Percentiles rank a stretch among this genome's conserved stretches.
Conservation (phyloP, 345 rosid genomes). For the Excoecaria cochinchinensis region DNA sequence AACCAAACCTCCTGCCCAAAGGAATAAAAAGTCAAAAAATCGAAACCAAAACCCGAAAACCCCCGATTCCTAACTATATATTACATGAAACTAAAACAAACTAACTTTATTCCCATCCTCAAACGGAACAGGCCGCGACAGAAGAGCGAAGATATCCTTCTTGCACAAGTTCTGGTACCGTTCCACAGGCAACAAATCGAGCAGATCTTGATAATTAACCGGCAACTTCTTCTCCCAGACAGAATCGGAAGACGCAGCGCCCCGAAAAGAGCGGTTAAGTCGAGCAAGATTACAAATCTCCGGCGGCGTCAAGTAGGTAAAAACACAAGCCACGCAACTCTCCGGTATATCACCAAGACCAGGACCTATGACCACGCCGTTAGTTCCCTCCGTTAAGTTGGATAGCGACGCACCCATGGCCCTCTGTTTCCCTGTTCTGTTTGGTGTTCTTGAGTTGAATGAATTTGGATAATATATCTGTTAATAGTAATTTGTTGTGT, state of each 20-base stretch:
- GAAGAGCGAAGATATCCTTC: slow-evolving; percentile 82
- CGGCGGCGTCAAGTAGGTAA: slow-evolving; percentile 76
- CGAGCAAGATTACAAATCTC: slow-evolving; percentile 97
- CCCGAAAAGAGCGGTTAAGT: slow-evolving; percentile 72
- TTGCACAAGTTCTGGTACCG: slow-evolving; percentile 54
- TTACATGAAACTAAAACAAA: background rate
- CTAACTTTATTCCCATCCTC: slow-evolving; percentile 73
- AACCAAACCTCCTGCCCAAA: slow-evolving; percentile 77
- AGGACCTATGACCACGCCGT: slow-evolving; percentile 51
- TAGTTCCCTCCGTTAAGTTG: slow-evolving; percentile 57
- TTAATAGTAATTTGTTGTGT: background rate
- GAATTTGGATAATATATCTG: background rate
- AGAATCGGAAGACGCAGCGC: slow-evolving; percentile 88
- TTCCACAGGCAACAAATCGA: slow-evolving; percentile 78
- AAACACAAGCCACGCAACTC: slow-evolving; percentile 89
- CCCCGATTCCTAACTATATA: slow-evolving; percentile 3
- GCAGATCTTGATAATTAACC: slow-evolving; percentile 71
- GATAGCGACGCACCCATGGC: slow-evolving; percentile 88
- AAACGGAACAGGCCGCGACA: slow-evolving; percentile 71
- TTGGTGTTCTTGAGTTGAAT: background rate
- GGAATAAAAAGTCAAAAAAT: background rate
- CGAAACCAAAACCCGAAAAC: background rate
- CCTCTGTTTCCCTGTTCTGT: background rate
- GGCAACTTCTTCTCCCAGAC: slow-evolving; percentile 93
- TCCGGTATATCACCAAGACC: slow-evolving; percentile 92